Conservation (phyloP, 75 land plant genomes). For the Sequoiadendron giganteum region DNA sequence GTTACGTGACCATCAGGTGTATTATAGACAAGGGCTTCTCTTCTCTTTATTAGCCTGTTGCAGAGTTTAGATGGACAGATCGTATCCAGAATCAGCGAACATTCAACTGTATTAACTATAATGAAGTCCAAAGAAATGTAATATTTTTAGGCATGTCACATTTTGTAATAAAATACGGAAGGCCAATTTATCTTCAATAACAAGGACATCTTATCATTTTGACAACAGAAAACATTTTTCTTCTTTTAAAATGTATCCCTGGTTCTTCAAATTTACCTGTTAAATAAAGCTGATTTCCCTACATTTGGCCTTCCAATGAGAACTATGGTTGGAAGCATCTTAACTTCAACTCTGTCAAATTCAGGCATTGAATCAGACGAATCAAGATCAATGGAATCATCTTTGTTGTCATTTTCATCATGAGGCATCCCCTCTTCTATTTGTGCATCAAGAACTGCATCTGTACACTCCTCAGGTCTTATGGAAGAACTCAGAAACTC, state of each 20-base stretch:
- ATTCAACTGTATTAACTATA: neutral
- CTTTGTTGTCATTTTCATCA: neutral
- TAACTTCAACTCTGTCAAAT: slow-evolving; percentile 41
- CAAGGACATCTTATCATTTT: neutral
- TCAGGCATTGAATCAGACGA: slow-evolving; percentile 17
- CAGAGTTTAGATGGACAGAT: neutral
- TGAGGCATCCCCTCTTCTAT: neutral
- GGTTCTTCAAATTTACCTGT: slow-evolving; percentile 50
- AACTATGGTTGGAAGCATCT: slow-evolving; percentile 73
- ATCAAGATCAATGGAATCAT: neutral
- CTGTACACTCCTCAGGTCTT: neutral
- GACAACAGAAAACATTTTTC: neutral
- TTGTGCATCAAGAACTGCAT: neutral
- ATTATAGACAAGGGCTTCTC: slow-evolving; percentile 96
- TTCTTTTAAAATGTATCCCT: neutral
- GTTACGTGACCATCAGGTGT: slow-evolving; percentile 97
- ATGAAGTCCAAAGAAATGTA: neutral
- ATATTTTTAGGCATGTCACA: neutral
- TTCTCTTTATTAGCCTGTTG: slow-evolving; percentile 80
- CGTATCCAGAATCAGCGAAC: neutral
- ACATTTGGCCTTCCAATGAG: slow-evolving; percentile 96
- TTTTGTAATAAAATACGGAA: neutral
- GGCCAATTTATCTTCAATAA: neutral
- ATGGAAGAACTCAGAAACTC: neutral
- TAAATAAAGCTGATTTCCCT: slow-evolving; percentile 96